phyloP scores from a whole-genome alignment of 2,329 filamentous ascomycete species.

The Penicillium sp. region DNA sequence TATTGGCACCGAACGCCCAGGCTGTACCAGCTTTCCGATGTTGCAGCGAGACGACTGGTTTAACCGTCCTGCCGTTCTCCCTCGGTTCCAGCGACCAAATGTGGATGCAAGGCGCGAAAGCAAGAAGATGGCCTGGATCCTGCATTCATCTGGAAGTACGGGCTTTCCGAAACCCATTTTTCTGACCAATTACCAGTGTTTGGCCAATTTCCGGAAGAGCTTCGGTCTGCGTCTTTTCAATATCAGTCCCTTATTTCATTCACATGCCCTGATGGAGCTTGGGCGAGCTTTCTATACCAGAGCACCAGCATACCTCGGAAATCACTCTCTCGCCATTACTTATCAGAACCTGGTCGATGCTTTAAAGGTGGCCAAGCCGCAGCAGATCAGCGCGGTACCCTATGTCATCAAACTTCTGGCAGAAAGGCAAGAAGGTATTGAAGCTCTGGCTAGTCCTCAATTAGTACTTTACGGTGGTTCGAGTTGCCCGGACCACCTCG shows the following conservation, averaged over 20 bases:
- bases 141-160: conserved; percentile 57
- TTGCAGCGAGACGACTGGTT: conserved; percentile 23
- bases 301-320: conserved; percentile 55
- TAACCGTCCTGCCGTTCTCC: conserved; percentile 10
- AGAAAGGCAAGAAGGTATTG: conserved; percentile 57
- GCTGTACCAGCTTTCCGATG: conserved; percentile 20
- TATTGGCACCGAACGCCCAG: conserved; percentile 15
- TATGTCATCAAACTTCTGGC: conserved; percentile 64
- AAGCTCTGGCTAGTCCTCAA: conserved; percentile 46
- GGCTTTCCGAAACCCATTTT: conserved; percentile 64
- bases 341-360: conserved; percentile 44
- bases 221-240: conserved; percentile 51
- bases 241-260: conserved; percentile 60
- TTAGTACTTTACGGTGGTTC: conserved; percentile 59
- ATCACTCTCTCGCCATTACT: conserved; percentile 57
- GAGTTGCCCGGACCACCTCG: conserved; percentile 60
- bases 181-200: conserved; percentile 52
- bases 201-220: conserved; percentile 49
- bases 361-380: conserved; percentile 19
- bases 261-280: conserved; percentile 56
- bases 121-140: conserved; percentile 43
- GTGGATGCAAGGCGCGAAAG: conserved; percentile 25
- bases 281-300: conserved; percentile 54
- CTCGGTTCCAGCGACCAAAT: conserved; percentile 12
- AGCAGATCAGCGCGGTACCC: conserved; percentile 58